phyloP scores from a whole-genome alignment of 768 basidiomycete genomes.

The Russula sp. region DNA sequence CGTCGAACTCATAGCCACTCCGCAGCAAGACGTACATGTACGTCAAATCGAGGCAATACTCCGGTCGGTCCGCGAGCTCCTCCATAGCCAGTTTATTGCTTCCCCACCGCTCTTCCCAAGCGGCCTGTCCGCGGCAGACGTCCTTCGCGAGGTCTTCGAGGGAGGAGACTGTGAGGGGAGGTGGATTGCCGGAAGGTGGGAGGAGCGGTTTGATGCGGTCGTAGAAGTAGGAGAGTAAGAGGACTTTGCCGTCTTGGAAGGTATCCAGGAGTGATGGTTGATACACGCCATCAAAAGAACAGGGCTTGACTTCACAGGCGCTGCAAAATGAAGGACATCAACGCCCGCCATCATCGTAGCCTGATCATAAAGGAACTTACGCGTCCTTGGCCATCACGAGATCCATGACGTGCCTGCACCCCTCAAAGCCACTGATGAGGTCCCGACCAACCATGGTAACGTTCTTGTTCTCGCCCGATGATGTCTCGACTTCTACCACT shows the following conservation, averaged over 20 bases:
- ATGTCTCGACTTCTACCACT: constrained; percentile 60
- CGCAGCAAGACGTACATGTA: constrained; percentile 89
- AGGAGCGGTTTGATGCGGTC: constrained; percentile 86
- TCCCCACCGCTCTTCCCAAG: constrained; percentile 57
- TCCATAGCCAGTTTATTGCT: constrained; percentile 47
- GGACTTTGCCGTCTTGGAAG: constrained; percentile 79
- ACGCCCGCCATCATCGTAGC: not conserved
- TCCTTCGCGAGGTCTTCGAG: constrained; percentile 61
- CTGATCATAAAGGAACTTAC: constrained; percentile 46
- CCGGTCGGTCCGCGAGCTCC: constrained; percentile 80
- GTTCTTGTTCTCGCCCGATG: constrained; percentile 43
- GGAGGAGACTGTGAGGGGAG: constrained; percentile 43
- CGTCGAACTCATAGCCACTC: constrained; percentile 86
- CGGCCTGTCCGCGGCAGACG: constrained; percentile 67
- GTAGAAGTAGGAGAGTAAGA: constrained; percentile 97
- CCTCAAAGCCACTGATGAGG: constrained; percentile 80
- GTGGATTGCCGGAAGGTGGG: constrained; percentile 31
- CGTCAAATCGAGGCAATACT: constrained; percentile 94
- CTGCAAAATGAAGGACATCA: constrained; percentile 38
- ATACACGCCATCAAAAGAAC: constrained; percentile 96
- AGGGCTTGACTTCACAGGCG: constrained; percentile 87
- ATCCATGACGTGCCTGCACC: constrained; percentile 79
- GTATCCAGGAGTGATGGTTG: constrained; percentile 89
- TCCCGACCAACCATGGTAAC: constrained; percentile 87
- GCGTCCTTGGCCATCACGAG: constrained; percentile 94